Evolutionary conservation across 495 filamentous ascomycete species (phyloP).

Genomic region (Corynascus novoguineensis): DNA sequence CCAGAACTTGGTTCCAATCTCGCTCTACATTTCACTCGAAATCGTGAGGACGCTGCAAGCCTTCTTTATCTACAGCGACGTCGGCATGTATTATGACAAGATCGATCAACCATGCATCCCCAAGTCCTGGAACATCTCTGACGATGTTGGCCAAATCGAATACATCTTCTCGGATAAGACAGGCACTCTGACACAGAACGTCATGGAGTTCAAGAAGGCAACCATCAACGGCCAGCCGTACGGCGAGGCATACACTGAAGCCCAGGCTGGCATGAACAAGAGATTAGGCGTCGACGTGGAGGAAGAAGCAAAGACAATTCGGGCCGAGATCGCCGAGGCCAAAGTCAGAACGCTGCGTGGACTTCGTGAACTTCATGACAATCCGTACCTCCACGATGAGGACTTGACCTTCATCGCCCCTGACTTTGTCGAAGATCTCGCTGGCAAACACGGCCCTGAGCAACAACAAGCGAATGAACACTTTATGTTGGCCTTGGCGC

Average conservation of each 20-base stretch:
- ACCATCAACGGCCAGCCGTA: constrained; percentile 92
- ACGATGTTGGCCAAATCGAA: constrained; percentile 97
- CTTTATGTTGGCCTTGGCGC: constrained; percentile 92
- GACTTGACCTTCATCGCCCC: constrained; percentile 89
- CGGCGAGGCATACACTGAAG: constrained; percentile 96
- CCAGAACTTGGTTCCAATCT: constrained; percentile 98
- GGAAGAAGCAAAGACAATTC: constrained; percentile 64
- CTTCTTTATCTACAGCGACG: constrained; percentile 95
- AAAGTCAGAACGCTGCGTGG: constrained; percentile 63
- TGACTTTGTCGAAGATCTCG: constrained; percentile 75
- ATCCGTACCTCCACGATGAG: constrained; percentile 86
- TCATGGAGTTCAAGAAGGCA: constrained; percentile 99
- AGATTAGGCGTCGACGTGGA: constrained; percentile 82
- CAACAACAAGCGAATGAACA: constrained; percentile 73
- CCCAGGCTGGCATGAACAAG: constrained; percentile 90
- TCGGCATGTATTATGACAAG: constrained; percentile 92
- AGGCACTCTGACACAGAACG: constrained; percentile 95
- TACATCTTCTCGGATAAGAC: constrained; percentile 99
- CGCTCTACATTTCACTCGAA: constrained; percentile 95
- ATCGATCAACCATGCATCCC: constrained; percentile 92
- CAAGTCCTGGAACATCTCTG: constrained; percentile 98
- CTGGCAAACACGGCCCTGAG: constrained; percentile 66
- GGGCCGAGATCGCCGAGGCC: constrained; percentile 73
- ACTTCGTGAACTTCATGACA: constrained; percentile 73
- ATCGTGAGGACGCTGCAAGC: constrained; percentile 91